These are phyloP conservation scores for Chaetomiaceae sp. DNA, from an alignment of 2,329 filamentous ascomycete species.

Conservation along the genomic window DNA sequence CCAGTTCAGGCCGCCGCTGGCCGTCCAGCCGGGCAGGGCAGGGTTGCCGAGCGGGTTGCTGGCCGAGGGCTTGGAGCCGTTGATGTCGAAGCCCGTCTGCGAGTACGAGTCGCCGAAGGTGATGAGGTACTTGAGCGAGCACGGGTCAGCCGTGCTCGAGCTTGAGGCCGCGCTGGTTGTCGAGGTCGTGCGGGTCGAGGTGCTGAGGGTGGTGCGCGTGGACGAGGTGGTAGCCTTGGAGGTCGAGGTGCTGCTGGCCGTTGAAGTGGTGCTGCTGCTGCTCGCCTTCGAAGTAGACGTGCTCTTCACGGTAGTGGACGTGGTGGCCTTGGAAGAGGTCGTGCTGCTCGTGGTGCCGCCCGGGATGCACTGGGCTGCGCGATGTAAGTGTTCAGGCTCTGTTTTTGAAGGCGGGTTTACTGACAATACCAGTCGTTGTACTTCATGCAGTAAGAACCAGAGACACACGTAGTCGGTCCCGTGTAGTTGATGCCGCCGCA, in stretches of 20 bases:
- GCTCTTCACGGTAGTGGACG: background rate
- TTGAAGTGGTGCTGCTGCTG: background rate
- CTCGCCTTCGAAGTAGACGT: background rate
- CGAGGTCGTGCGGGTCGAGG: constrained; percentile 8
- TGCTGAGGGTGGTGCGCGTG: constrained; percentile 8
- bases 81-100: constrained; percentile 52
- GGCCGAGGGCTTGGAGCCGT: constrained; percentile 44
- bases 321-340: background rate
- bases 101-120: constrained; percentile 56
- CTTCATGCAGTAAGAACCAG: constrained; percentile 17
- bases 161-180: constrained; percentile 9
- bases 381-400: background rate
- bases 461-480: constrained; percentile 15
- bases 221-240: background rate
- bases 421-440: constrained; percentile 23
- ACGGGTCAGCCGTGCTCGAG: background rate
- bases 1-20: constrained; percentile 46
- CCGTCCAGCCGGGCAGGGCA: constrained; percentile 44
- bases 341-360: constrained; percentile 1
- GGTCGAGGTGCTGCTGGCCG: background rate
- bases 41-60: constrained; percentile 60
- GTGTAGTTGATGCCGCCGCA: constrained; percentile 21
- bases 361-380: constrained; percentile 21
- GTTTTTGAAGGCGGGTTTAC: background rate
- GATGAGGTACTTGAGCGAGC: constrained; percentile 35